Base-by-base conservation (phyloP, 192 early-diverging fungal species). In the Diversispora eburnea region DNA sequence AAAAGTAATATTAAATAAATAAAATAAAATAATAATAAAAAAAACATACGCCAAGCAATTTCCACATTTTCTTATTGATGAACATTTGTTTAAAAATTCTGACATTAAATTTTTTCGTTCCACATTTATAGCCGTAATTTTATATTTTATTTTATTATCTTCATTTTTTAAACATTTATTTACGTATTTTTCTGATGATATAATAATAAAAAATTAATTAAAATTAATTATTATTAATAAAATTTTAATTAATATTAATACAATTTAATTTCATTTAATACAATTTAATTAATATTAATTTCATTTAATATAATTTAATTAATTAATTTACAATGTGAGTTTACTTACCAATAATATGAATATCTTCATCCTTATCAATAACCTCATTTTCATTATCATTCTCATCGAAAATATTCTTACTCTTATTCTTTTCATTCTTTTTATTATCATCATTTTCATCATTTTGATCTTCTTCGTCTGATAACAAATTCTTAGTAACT, bases 41-140 rank as follows among this genome's bases (percentile, higher is more conserved):
- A 33, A 33, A 42, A 67, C 72, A 69, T 82, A 82, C 81, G 77
- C 82, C 8, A 77, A 76, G 78, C 92, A 94, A 81, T 92, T 88
- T 52, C 82, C 82, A 74, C 92, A 94, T 43, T 84, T 83, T 42
- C 67, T 80, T 54, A 72, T 78, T 15, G 72, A 72, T 8, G 81
- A 61, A 72, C 78, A 82, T 6, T 68, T 61, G 20, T 76, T 79
- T 59, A 86, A 79, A 54, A 88, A 88, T 1, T 86, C 82, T 4
- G 75, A 66, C 76, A 86, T 85, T 25, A 85, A 56, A 22, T 71
- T 69, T 64, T 82, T 86, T 45, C 84, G 78, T 65, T 79, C 81
- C 17, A 84, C 83, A 61, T 83, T 86, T 57, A 86, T 81, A 13
- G 86, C 81, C 5, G 83, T 86, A 42, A 79, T 8, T 4, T 69